A percentile compares a stretch with the other conserved stretches of the same genome.
phyloP scores from a whole-genome alignment of 1,284 basidiomycete genomes.

The Neolentinus lepideus region DNA sequence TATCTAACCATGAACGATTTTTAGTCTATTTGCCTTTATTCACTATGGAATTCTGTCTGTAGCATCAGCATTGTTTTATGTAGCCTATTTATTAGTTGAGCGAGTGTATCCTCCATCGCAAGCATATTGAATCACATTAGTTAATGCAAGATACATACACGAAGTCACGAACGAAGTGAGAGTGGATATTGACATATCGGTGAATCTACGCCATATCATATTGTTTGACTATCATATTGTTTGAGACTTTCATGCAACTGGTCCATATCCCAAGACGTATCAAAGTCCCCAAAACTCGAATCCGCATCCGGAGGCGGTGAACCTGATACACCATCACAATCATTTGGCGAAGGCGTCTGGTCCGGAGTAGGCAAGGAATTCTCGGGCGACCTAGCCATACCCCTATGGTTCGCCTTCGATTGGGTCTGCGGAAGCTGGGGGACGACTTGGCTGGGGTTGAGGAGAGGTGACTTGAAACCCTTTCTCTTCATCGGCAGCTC shows the following conservation, averaged over 20 bases:
- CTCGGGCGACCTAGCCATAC: background rate
- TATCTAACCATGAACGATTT: too few relatives aligned
- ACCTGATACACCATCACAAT: background rate
- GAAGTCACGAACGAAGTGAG: background rate
- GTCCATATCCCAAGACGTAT: slow-evolving; percentile 1
- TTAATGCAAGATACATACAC: background rate
- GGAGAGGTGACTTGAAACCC: background rate
- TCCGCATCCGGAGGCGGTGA: background rate
- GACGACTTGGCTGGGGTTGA: background rate
- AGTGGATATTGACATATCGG: background rate
- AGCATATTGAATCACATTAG: too few relatives aligned
- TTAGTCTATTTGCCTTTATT: too few relatives aligned
- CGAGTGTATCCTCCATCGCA: too few relatives aligned
- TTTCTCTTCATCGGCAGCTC: background rate
- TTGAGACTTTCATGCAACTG: background rate
- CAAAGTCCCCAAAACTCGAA: background rate
- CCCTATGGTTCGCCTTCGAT: background rate
- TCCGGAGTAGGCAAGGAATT: background rate
- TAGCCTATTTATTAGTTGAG: too few relatives aligned
- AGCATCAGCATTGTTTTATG: too few relatives aligned
- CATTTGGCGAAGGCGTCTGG: background rate
- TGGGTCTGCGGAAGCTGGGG: background rate
- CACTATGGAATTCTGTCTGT: too few relatives aligned
- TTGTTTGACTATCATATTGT: slow-evolving; percentile 1
- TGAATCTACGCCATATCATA: background rate